Conservation (phyloP, 805 yeast species). For the Metschnikowia dekortorum region DNA sequence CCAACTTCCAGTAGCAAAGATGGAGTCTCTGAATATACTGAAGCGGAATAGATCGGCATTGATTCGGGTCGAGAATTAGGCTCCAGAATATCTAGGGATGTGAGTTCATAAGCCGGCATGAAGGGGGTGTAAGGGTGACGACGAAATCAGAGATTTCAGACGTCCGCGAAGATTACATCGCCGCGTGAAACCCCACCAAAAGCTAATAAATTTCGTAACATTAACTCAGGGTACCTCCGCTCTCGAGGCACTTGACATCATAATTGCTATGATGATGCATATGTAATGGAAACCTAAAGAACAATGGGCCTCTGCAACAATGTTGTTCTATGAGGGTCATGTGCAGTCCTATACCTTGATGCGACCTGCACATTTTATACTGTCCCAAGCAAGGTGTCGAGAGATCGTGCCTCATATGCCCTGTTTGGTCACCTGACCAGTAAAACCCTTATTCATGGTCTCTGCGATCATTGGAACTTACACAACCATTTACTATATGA, state of each 20-base stretch:
- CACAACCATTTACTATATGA: no score
- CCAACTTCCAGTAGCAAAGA: background rate
- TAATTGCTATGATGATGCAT: background rate
- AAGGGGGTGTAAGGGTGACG: background rate
- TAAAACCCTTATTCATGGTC: no score
- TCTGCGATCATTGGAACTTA: no score
- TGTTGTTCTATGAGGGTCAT: no score
- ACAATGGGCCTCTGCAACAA: background rate
- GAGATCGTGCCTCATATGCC: no score
- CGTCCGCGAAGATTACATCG: background rate
- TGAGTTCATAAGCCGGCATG: slow-evolving; percentile 3
- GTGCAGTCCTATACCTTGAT: no score
- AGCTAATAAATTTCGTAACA: background rate
- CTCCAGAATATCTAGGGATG: background rate
- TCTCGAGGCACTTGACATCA: background rate
- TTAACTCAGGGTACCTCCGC: no score
- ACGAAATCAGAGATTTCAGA: background rate
- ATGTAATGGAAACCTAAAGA: background rate
- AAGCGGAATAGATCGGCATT: background rate
- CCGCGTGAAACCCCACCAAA: background rate
- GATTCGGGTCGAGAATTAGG: background rate
- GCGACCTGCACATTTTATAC: no score
- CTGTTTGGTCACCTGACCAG: no score
- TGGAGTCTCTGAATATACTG: background rate
- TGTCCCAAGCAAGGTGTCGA: no score